Conservation (phyloP, 306 rosid genomes). For the Glycine soja region DNA sequence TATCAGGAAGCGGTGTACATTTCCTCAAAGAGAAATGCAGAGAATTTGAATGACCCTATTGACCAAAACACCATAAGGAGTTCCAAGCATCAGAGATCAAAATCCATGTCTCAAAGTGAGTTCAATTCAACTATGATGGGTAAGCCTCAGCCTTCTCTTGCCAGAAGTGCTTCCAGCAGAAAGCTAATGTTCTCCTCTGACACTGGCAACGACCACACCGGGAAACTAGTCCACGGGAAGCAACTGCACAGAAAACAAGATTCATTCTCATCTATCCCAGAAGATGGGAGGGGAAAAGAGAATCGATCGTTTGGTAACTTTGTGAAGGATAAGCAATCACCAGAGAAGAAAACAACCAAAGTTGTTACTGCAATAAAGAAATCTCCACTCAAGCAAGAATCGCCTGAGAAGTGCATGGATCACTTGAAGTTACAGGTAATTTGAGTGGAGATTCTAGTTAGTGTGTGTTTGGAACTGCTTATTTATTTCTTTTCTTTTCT, state of each 20-base stretch:
- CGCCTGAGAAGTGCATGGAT: constrained; percentile 68
- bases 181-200: constrained; percentile 63
- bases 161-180: constrained; percentile 80
- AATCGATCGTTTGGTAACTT: constrained; percentile 57
- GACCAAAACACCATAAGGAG: constrained; percentile 61
- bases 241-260: constrained; percentile 64
- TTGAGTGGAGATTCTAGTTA: constrained; percentile 22
- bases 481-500: too few relatives aligned
- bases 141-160: constrained; percentile 75
- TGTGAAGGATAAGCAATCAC: constrained; percentile 67
- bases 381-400: constrained; percentile 67
- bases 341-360: constrained; percentile 69
- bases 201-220: constrained; percentile 33
- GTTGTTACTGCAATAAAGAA: constrained; percentile 64
- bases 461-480: not conserved
- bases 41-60: constrained; percentile 57
- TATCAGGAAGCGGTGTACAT: constrained; percentile 91
- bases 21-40: constrained; percentile 75
- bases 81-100: constrained; percentile 83
- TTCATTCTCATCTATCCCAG: constrained; percentile 61
- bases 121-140: constrained; percentile 59
- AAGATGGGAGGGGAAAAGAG: constrained; percentile 84
- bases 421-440: constrained; percentile 69
- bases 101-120: constrained; percentile 76
- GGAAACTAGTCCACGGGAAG: constrained; percentile 58